A percentile compares a stretch with the other conserved stretches of the same genome.
These are phyloP conservation scores for Tuber aestivum DNA, from an alignment of 495 filamentous ascomycete genomes.

Conservation along the genomic window DNA sequence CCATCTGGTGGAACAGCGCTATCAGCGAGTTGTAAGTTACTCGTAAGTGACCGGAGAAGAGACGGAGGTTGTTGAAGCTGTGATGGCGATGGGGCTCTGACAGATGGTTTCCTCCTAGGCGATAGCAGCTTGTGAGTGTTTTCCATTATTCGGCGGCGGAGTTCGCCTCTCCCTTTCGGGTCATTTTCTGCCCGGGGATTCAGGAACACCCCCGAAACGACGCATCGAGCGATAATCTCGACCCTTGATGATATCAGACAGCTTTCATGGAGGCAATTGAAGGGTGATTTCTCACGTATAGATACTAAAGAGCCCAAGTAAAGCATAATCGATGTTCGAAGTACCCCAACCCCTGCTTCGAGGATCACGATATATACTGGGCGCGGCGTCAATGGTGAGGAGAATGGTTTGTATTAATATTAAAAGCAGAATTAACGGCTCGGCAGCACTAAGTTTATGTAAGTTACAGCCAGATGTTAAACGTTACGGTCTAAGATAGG, in stretches of 20 bases:
- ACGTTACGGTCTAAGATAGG: not conserved
- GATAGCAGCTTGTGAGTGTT: slow-evolving; percentile 73
- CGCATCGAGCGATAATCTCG: slow-evolving; percentile 70
- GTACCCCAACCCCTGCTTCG: slow-evolving; percentile 57
- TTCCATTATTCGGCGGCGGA: slow-evolving; percentile 65
- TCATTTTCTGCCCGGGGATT: slow-evolving; percentile 80
- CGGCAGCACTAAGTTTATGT: slow-evolving; percentile 50
- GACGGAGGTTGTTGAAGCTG: slow-evolving; percentile 55
- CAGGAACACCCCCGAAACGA: slow-evolving; percentile 86
- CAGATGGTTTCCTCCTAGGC: slow-evolving; percentile 60
- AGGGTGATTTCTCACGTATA: slow-evolving; percentile 55
- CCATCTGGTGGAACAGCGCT: slow-evolving; percentile 53
- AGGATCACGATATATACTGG: slow-evolving; percentile 56
- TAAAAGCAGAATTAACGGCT: slow-evolving; percentile 77
- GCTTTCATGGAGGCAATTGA: not conserved
- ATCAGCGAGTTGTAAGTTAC: slow-evolving; percentile 49
- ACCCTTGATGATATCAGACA: slow-evolving; percentile 44
- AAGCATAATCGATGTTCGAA: slow-evolving; percentile 65
- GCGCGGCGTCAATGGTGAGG: slow-evolving; percentile 71
- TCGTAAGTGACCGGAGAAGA: slow-evolving; percentile 76
- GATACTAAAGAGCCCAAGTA: slow-evolving; percentile 78
- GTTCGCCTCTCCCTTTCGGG: slow-evolving; percentile 60
- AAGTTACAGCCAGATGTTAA: slow-evolving; percentile 10
- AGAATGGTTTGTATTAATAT: slow-evolving; percentile 86
- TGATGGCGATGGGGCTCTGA: slow-evolving; percentile 41